phyloP scores from a whole-genome alignment of 805 yeast species.

The Yarrowia phangngaensis region DNA sequence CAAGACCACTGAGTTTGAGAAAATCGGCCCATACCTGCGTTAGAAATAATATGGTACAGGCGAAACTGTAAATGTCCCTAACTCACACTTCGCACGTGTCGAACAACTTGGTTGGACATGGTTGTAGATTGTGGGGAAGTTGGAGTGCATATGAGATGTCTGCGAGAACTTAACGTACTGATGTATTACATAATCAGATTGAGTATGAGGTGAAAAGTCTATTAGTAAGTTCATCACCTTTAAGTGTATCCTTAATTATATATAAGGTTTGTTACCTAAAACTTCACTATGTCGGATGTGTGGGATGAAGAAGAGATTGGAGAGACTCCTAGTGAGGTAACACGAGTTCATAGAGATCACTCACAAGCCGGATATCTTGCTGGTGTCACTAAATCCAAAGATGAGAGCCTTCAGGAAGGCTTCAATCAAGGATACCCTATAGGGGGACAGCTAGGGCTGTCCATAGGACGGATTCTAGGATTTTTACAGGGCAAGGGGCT shows the following conservation, averaged over 20 bases:
- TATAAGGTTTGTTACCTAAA: conserved; percentile 4
- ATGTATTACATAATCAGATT: no score
- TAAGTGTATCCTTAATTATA: no score
- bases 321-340: conserved; percentile 20
- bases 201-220: no score
- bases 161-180: no score
- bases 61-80: not conserved
- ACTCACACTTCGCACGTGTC: conserved; percentile 26
- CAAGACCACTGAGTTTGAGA: conserved; percentile 35
- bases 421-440: conserved; percentile 74
- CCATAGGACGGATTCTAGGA: conserved; percentile 65
- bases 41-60: not conserved
- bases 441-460: conserved; percentile 67
- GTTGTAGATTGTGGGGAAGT: conserved; percentile 17
- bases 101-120: conserved; percentile 23
- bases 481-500: conserved; percentile 43
- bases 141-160: not conserved
- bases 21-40: conserved; percentile 37
- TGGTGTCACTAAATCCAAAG: conserved; percentile 69
- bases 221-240: no score
- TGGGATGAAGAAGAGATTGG: conserved; percentile 22
- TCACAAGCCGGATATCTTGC: conserved; percentile 78
- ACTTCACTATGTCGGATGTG: conserved; percentile 14
- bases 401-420: conserved; percentile 66
- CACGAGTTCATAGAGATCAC: conserved; percentile 49